Base-by-base conservation (phyloP, 148 eudicot species). In the Nyssa sinensis region DNA sequence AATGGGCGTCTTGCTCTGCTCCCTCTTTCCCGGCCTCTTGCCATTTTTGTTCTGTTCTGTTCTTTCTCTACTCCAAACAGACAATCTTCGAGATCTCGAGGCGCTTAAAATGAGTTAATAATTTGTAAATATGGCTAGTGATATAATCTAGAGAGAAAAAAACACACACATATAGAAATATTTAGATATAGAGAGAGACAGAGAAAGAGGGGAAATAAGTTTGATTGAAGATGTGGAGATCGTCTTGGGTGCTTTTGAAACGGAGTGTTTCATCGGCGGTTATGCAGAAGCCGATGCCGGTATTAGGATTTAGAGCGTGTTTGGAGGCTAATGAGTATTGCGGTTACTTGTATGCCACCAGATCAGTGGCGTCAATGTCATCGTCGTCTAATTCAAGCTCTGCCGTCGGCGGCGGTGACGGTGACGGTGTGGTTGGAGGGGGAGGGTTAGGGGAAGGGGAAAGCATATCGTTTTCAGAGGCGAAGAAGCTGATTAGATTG, bases 401-500 rank as follows among this genome's bases (percentile, higher is more conserved):
- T 27, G 41, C 30, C 53, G 9, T 24, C 35, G 64, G 34, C 23
- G 60, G 19, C 55, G 69, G 51, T 3, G 68, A 37, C 25, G 59
- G 32, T 0, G 66, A 74, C 11, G 37, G 49, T 4, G 49, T 74
- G 64, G 72, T 31, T 24, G 23, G 35, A 13, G 73, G 76, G 2
- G 68, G 64, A 14, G 71, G 79, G 25, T 75, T 23, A 24, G 61
- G 27, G 6, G 73, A 60, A 1, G 88, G 51, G n/a, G 78, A 60
- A 19, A 24, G 24, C 19, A 84, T 91, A 69, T 77, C 97, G 74
- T 70, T 70, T 17, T 76, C 68, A 60, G 98, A 94, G 81, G 97
- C 86, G 62, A 88, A 81, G 88, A 91, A 83, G 74, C 73, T 94
- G 83, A 86, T 90, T 93, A 87, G 89, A 68, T 76, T 92, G 81